Conservation (phyloP, 2,329 filamentous ascomycete genomes). For the Diaporthe helianthi region DNA sequence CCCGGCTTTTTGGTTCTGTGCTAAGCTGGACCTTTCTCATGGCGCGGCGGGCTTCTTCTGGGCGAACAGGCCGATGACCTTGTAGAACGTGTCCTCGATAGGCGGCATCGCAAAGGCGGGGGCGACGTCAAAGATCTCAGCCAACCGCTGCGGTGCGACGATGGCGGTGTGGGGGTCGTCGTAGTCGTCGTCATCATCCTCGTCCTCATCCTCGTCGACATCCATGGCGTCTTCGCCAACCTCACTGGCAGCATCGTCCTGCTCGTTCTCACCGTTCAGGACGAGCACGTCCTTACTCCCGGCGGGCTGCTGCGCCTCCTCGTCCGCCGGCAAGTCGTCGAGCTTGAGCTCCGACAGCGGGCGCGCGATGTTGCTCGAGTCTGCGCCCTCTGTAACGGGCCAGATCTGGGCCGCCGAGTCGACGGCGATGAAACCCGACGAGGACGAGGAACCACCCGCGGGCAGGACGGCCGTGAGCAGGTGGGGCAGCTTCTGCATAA, state of each 20-base stretch:
- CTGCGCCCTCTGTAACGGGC: conserved; percentile 65
- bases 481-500: conserved; percentile 62
- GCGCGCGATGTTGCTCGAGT: conserved; percentile 60
- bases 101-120: conserved; percentile 74
- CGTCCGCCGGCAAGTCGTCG: conserved; percentile 37
- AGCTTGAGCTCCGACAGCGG: conserved; percentile 62
- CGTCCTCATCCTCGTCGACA: conserved; percentile 43
- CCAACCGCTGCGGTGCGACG: conserved; percentile 71
- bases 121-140: conserved; percentile 73
- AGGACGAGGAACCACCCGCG: conserved; percentile 44
- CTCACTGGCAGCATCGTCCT: conserved; percentile 32
- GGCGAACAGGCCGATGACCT: conserved; percentile 72
- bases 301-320: conserved; percentile 3
- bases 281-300: conserved; percentile 37
- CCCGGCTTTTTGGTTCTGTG: too few relatives aligned
- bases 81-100: conserved; percentile 78
- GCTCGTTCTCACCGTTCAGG: conserved; percentile 44
- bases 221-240: conserved; percentile 42
- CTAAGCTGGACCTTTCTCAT: too few relatives aligned
- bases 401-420: conserved; percentile 79
- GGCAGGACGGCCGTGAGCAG: conserved; percentile 73
- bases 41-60: conserved; percentile 31
- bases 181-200: conserved; percentile 43
- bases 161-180: conserved; percentile 62
- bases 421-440: conserved; percentile 76